Conservation (phyloP, 768 basidiomycete genomes). For the Mycena crocata region DNA sequence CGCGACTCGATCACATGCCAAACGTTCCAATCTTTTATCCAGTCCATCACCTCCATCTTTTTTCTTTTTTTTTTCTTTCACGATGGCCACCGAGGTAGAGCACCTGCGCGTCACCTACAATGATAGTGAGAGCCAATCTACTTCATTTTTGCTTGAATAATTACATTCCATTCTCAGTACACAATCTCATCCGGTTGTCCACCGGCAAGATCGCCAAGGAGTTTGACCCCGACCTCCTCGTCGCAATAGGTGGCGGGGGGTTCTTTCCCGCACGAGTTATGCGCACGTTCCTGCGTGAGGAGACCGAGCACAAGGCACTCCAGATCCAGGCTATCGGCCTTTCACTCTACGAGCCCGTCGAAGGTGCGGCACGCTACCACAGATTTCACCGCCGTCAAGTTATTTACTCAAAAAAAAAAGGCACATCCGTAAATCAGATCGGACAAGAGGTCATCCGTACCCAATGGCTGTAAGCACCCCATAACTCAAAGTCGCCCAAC, state of each 20-base stretch:
- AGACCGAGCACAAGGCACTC: conserved; percentile 77
- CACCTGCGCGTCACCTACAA: conserved; percentile 88
- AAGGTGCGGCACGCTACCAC: conserved; percentile 10
- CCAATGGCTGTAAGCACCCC: conserved; percentile 87
- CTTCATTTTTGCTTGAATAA: too few species aligned
- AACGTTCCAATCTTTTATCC: conserved; percentile 9
- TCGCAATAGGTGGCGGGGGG: conserved; percentile 96
- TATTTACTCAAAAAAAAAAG: conserved; percentile 52
- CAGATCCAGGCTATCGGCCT: conserved; percentile 97
- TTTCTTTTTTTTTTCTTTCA: conserved; percentile 19
- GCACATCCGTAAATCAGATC: conserved; percentile 76
- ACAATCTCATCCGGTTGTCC: conserved; percentile 78
- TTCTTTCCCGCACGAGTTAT: conserved; percentile 97
- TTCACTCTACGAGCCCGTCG: conserved; percentile 90
- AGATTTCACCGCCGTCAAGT: neutral
- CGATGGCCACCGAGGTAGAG: conserved; percentile 59
- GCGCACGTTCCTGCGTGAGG: conserved; percentile 87
- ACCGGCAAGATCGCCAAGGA: conserved; percentile 75
- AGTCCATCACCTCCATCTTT: neutral
- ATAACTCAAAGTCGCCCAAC: conserved; percentile 15
- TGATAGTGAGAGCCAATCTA: conserved; percentile 56
- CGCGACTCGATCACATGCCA: conserved; percentile 20
- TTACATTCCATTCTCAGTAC: too few species aligned
- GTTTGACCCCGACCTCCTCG: conserved; percentile 89
- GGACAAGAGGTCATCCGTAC: conserved; percentile 91